Evolutionary conservation across 805 yeast species (phyloP), one percentile per base, ranked within the genome.

Genomic region (Middelhovenomyces tepae): DNA sequence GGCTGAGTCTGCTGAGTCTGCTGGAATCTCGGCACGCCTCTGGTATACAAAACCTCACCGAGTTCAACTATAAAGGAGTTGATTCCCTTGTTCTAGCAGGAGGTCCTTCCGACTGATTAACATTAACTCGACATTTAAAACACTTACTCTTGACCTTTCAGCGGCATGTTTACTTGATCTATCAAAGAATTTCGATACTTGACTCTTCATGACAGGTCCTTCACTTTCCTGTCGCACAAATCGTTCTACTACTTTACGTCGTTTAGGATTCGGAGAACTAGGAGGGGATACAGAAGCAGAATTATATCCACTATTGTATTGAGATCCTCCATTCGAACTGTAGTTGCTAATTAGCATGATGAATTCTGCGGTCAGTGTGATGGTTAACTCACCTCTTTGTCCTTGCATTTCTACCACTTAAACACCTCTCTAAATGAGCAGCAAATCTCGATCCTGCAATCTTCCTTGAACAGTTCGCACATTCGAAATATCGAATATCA

Each of bases 401-500:
- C 17, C 13, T 26, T 22, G 28, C 24, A 19, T 9, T 39, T 37
- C 82, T 69, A 8, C 95, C 81, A 27, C 84, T 83, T 16, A 86
- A 57, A 53, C 98, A 89, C 47, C 94, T 75, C 52, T 86, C 93
- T 19, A 89, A 67, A 57, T 89, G 98, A 26, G 83, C 86, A 2
- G 97, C 96, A 65, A 84, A 87, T 38, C 98, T 64, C 23, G 83
- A 79, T 1, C 94, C 95, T 1, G 95, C 89, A 5, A 89, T 79
- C 48, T 78, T 84, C 36, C 98, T 65, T 13, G 73, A 76, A 56
- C 98, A 89, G 44, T 81, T 79, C 4, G 69, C 67, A 58, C 98
- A 89, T 36, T 64, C 71, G 47, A 85, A 83, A 54, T 86, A 85
- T 34, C 68, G 55, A 11, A 68, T 52, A 28, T 75, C 84, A 29